Evolutionary conservation across 371 early-diverging fungal genomes (phyloP), one percentile per base, ranked within the genome.

Genomic region (Apophysomyces trapeziformis): DNA sequence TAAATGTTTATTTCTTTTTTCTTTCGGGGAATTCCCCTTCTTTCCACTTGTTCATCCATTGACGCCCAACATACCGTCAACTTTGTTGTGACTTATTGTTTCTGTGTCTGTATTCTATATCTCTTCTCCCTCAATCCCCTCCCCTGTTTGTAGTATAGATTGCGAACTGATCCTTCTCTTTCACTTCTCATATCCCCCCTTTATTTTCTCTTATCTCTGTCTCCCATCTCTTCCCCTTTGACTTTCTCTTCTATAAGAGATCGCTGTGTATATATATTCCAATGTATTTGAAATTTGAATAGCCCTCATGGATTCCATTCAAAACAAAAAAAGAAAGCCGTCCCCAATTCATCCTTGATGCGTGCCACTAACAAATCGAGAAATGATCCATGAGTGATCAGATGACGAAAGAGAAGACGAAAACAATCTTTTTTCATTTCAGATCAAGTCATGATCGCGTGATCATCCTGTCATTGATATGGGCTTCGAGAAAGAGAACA

Each of bases 261-360:
- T 21, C 21, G 18, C 54, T 50, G 9, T 50, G 54, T 50, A 50
- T 50, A 50, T 50, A 50, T 50, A 50, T 50, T 50, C 32, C 54
- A 21, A 50, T 50, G 54, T 50, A 50, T 50, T 50, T 50, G 54
- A 50, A 50, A 50, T 50, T 50, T 26, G 32, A 26, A 50, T 50
- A 50, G 21, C 54, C 21, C 21, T 26, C 54, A 50, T 50, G 16
- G 32, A 50, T 21, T 26, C 54, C 54, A 50, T 21, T 18, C 21
- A 50, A n/a, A 50, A 26, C 32, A 26, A 26, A 26, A 26, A 26
- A 26, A 2, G 2, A 26, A 26, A 2, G 2, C 32, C 32, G 3
- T 26, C 32, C 21, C 9, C 18, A 18, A 21, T 50, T n/a, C 54
- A n/a, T 9, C 9, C 18, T 50, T 26, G 16, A 18, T 21, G 5